Percentiles rank a stretch among this genome's conserved stretches.
Evolutionary conservation across 78 protist species (phyloP).

Genomic region (Dictyostelium capitatum): DNA sequence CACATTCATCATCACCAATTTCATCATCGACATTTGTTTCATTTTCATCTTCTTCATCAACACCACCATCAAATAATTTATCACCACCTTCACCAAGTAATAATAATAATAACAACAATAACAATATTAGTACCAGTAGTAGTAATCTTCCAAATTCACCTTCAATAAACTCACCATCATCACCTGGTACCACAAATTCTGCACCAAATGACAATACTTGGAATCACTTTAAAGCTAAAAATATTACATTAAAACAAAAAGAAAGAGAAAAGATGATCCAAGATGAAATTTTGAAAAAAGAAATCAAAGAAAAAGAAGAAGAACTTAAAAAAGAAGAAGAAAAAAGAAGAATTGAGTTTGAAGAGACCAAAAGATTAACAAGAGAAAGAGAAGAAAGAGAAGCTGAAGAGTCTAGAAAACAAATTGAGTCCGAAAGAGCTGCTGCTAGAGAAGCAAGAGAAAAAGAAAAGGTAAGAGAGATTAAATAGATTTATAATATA

Average conservation of each 20-base stretch:
- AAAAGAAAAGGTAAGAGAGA: constrained; percentile 57
- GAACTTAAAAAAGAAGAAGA: constrained; percentile 63
- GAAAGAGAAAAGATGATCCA: constrained; percentile 50
- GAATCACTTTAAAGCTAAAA: constrained; percentile 60
- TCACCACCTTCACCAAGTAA: constrained; percentile 34
- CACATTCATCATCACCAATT: constrained; percentile 46
- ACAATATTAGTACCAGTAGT: background rate
- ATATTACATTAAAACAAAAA: constrained; percentile 54
- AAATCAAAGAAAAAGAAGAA: constrained; percentile 67
- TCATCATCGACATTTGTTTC: constrained; percentile 18
- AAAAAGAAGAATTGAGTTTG: constrained; percentile 16
- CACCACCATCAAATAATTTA: constrained; percentile 7
- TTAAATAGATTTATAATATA: background rate
- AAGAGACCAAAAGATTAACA: background rate
- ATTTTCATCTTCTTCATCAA: constrained; percentile 25
- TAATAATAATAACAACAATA: background rate
- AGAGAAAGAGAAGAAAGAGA: constrained; percentile 62
- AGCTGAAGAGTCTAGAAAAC: constrained; percentile 45
- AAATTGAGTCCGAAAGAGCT: constrained; percentile 57
- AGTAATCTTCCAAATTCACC: background rate
- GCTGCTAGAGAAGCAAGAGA: constrained; percentile 83
- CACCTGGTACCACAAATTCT: background rate
- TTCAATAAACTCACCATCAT: constrained; percentile 24
- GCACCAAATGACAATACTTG: constrained; percentile 24
- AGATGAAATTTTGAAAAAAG: constrained; percentile 50